Conservation (phyloP, 2,329 filamentous ascomycete species). For the Anthostomella pinea region DNA sequence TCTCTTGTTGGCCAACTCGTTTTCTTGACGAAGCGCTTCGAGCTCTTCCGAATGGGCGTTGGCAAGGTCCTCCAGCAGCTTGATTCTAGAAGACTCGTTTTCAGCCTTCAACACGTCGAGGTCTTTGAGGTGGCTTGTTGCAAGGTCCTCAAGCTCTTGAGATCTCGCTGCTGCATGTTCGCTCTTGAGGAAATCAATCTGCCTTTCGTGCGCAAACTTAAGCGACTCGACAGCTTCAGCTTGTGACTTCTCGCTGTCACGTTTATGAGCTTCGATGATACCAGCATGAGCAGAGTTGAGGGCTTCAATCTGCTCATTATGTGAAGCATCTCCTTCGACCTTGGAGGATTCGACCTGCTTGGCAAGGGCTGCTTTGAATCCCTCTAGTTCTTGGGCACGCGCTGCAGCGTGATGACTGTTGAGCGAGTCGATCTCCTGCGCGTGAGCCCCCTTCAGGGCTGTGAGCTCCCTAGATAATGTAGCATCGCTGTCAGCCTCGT, state of each 20-base stretch:
- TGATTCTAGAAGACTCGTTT: conserved; percentile 19
- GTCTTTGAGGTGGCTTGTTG: conserved; percentile 22
- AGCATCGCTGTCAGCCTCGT: conserved; percentile 25
- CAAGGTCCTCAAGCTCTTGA: conserved; percentile 23
- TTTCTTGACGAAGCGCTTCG: conserved; percentile 16
- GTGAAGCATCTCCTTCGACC: conserved; percentile 29
- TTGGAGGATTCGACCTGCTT: conserved; percentile 34
- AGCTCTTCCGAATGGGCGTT: conserved; percentile 21
- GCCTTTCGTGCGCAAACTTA: conserved; percentile 27
- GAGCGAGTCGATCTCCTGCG: conserved; percentile 27
- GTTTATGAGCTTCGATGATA: conserved; percentile 31
- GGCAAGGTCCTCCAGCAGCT: conserved; percentile 14
- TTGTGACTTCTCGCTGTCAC: conserved; percentile 26
- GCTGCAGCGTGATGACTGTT: conserved; percentile 28
- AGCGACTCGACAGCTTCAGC: conserved; percentile 27
- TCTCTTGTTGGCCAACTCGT: conserved; percentile 17
- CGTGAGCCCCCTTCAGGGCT: conserved; percentile 26
- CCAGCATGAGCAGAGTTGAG: conserved; percentile 30
- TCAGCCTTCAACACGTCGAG: conserved; percentile 22
- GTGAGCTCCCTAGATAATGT: conserved; percentile 26
- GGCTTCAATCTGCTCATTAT: conserved; percentile 28
- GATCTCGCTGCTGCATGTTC: conserved; percentile 23
- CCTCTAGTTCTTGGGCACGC: conserved; percentile 30
- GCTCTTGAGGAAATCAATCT: conserved; percentile 25
- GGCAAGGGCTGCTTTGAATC: conserved; percentile 29